Percentiles rank a stretch among this genome's conserved stretches.
These are phyloP conservation scores for Ceratobasidium sp. DNA, from an alignment of 1,284 basidiomycete genomes.

Conservation along the genomic window DNA sequence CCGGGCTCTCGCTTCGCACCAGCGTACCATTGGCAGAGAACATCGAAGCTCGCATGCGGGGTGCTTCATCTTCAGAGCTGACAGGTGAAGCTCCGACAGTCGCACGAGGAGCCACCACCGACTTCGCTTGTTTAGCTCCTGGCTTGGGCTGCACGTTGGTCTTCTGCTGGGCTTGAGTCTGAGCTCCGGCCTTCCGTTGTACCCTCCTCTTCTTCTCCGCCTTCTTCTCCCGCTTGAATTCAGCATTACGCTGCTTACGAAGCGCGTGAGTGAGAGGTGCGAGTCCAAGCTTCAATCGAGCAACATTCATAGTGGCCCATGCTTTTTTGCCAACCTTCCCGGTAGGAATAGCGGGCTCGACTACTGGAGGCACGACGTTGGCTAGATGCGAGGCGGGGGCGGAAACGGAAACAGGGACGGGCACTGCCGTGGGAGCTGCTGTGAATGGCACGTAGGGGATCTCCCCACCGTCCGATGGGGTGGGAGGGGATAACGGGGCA, in stretches of 20 bases:
- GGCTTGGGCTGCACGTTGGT: not conserved
- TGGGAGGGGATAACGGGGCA: slow-evolving; percentile 27
- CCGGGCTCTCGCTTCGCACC: slow-evolving; percentile 24
- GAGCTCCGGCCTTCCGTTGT: too few relatives aligned
- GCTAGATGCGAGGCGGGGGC: not conserved
- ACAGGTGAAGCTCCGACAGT: slow-evolving; percentile 26
- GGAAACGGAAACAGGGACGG: slow-evolving; percentile 1
- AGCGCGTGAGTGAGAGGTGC: slow-evolving; percentile 12
- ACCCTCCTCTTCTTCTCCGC: too few relatives aligned
- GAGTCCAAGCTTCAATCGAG: slow-evolving; percentile 20
- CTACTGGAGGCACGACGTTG: not conserved
- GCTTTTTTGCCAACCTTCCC: not conserved
- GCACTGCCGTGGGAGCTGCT: slow-evolving; percentile 28
- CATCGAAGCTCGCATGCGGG: slow-evolving; percentile 25
- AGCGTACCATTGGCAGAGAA: slow-evolving; percentile 35
- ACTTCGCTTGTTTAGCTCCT: not conserved
- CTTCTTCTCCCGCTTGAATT: not conserved
- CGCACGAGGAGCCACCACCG: slow-evolving; percentile 19
- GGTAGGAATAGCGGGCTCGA: slow-evolving; percentile 13
- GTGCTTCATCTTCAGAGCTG: slow-evolving; percentile 23
- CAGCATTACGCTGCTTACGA: slow-evolving; percentile 5
- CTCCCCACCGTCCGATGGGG: slow-evolving; percentile 27
- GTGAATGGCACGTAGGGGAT: slow-evolving; percentile 36
- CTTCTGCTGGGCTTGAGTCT: not conserved
- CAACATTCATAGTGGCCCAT: slow-evolving; percentile 28